These are phyloP conservation scores for Lolium rigidum DNA, from an alignment of 176 grass and related monocot species.

Conservation along the genomic window DNA sequence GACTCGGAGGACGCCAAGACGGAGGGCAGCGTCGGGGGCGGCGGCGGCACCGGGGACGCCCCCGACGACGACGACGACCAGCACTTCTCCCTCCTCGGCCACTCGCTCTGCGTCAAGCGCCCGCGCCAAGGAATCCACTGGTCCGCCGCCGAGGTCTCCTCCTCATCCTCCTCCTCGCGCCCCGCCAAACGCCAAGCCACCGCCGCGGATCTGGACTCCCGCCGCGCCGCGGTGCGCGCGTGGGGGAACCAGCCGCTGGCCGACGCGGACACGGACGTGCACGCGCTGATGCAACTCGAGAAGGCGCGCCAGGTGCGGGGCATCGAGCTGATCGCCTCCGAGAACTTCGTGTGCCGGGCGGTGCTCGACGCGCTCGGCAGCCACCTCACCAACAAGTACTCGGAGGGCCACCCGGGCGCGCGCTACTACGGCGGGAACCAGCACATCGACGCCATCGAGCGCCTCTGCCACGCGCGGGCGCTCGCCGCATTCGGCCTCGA, in stretches of 20 bases:
- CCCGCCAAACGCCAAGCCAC: constrained; percentile 54
- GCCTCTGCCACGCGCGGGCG: constrained; percentile 73
- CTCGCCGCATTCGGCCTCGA: constrained; percentile 77
- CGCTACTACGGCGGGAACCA: constrained; percentile 93
- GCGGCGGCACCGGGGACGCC: constrained; percentile 17
- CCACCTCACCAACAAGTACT: constrained; percentile 99
- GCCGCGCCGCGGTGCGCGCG: constrained; percentile 59
- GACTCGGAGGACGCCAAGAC: constrained; percentile 53
- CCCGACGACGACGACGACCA: constrained; percentile 54
- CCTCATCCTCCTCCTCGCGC: constrained; percentile 67
- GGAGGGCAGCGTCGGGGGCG: constrained; percentile 32
- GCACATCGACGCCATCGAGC: constrained; percentile 92
- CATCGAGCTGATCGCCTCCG: constrained; percentile 95
- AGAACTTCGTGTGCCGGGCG: constrained; percentile 96
- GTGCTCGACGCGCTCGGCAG: constrained; percentile 95
- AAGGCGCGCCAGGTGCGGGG: constrained; percentile 82
- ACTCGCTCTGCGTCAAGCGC: constrained; percentile 86
- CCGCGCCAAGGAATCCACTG: constrained; percentile 53
- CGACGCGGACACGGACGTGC: constrained; percentile 74
- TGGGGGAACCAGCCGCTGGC: constrained; percentile 90
- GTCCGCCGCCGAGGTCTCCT: constrained; percentile 44
- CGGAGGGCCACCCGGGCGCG: constrained; percentile 74
- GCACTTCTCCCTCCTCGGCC: constrained; percentile 74
- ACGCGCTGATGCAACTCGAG: constrained; percentile 84
- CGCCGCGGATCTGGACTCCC: constrained; percentile 59